Evolutionary conservation across 495 filamentous ascomycete genomes (phyloP), one percentile per base, ranked within the genome.

Genomic region (Talaromyces thailandensis): DNA sequence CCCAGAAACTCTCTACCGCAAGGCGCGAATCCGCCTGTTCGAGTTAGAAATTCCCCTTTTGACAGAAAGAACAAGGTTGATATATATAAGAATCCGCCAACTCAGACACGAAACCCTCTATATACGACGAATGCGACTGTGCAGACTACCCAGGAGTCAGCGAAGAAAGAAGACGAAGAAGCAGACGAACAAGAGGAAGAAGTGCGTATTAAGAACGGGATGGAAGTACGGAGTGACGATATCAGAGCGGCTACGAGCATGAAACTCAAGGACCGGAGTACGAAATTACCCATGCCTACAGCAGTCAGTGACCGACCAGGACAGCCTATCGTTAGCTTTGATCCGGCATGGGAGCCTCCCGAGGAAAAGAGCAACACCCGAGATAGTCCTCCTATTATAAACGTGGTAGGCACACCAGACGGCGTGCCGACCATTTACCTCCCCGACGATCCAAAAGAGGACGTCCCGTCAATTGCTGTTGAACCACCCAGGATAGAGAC

Each of bases 301-400:
- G 83, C 90, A 45, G 91, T 96, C 70, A 94, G 90, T 75, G 86
- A 95, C 74, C 86, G 80, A 64, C 85, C 88, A 60, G 89, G 90
- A 59, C 84, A 92, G 67, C 92, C 91, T 58, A 96, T 96, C 73
- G 91, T 96, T 77, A 96, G 92, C 81, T 96, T 96, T 79, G 84
- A 92, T 71, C 79, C 78, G 66, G 79, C 86, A 72, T 94, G 90
- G 91, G 88, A 86, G 75, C 84, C 90, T 61, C 78, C 56, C 8
- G 71, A 75, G 62, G 63, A 73, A 56, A 25, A 71, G 55, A 53
- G 62, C 21, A 21, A 51, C 60, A n/a, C 70, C 8, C 67, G 63
- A 14, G 64, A 67, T 35, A 59, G 32, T 12, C 16, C 61, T 35
- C 76, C 84, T 28, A 75, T 73, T 23, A 82, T 86, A 68, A 77